phyloP scores from a whole-genome alignment of 2,329 filamentous ascomycete genomes.

The Zymoseptoria crescenta region DNA sequence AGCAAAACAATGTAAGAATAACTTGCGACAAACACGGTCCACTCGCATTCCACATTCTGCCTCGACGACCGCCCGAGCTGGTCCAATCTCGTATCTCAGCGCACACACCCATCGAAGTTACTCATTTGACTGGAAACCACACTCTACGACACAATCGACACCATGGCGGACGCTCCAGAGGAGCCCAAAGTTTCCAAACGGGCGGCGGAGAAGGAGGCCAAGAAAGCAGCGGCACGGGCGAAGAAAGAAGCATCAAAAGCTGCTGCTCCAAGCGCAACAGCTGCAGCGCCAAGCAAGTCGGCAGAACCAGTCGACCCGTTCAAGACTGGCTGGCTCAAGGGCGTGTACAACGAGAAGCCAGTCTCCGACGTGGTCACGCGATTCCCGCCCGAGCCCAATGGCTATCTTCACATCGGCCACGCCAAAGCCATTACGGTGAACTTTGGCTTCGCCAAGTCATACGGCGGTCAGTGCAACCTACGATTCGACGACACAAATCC shows the following conservation, averaged over 20 bases:
- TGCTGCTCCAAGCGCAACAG: constrained; percentile 4
- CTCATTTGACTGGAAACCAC: background rate
- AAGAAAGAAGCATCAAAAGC: constrained; percentile 36
- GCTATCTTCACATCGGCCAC: constrained; percentile 87
- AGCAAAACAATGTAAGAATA: background rate
- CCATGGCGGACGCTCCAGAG: constrained; percentile 27
- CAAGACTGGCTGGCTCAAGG: constrained; percentile 43
- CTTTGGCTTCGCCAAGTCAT: constrained; percentile 83
- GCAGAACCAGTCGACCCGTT: constrained; percentile 42
- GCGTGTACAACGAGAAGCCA: constrained; percentile 44
- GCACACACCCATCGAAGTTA: background rate
- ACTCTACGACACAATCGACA: background rate
- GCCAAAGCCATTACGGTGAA: constrained; percentile 94
- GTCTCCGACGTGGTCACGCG: constrained; percentile 40
- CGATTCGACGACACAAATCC: constrained; percentile 95
- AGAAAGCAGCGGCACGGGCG: constrained; percentile 42
- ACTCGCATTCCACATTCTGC: background rate
- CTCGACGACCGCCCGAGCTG: background rate
- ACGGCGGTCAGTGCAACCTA: constrained; percentile 68
- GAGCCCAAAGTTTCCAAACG: constrained; percentile 38
- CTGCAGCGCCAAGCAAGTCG: constrained; percentile 17
- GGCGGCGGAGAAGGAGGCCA: constrained; percentile 42
- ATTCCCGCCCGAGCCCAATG: constrained; percentile 64
- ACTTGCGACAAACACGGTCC: background rate
- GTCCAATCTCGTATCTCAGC: background rate